Evolutionary conservation across 352 stramenopile species (phyloP), one percentile per base, ranked within the genome.

Genomic region (Albugo candida): DNA sequence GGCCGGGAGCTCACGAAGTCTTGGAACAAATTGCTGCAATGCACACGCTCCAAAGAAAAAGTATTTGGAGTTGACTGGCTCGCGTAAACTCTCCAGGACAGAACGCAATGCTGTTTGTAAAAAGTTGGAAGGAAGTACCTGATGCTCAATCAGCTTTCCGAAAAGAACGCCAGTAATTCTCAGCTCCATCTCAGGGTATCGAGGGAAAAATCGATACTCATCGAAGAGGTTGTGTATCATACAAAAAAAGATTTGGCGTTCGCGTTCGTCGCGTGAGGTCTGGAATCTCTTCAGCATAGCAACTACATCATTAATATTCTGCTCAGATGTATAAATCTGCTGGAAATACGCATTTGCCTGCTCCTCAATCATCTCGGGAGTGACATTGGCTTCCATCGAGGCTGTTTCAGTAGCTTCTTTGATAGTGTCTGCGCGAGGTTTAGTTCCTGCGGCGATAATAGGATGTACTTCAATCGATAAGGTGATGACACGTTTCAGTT

Each of bases 201-300:
- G 95, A 36, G 93, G 92, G 59, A 99, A 98, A 69, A 98, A 99
- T 45, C 93, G 78, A 63, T 98, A 99, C 65, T 99, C 95, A 56
- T 98, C 93, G 61, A 99, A 98, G 1, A 99, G 66, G 60, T 99
- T 98, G 67, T 98, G 94, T 53, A 98, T 96, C 93, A 99, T 98
- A 59, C 92, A 98, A 39, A 95, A 95, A 63, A 99, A 99, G 55
- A 98, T 97, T 62, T 99, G 93, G 46, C 97, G 94, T 56, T 99
- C 94, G 41, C 89, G 82, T 27, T 84, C 76, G 52, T 97, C 93
- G 10, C 83, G 82, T 13, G 89, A 98, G 18, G 71, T 78, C 69
- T 98, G 96, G 74, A 98, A 98, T n/a, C 81, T 79, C 63, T 97
- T 97, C 31, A 99, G 74, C 89, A 97, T 98, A 52, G 94, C 86